Conservation (phyloP, 2,329 filamentous ascomycete species). For the Ophiosphaerella herpotricha region DNA sequence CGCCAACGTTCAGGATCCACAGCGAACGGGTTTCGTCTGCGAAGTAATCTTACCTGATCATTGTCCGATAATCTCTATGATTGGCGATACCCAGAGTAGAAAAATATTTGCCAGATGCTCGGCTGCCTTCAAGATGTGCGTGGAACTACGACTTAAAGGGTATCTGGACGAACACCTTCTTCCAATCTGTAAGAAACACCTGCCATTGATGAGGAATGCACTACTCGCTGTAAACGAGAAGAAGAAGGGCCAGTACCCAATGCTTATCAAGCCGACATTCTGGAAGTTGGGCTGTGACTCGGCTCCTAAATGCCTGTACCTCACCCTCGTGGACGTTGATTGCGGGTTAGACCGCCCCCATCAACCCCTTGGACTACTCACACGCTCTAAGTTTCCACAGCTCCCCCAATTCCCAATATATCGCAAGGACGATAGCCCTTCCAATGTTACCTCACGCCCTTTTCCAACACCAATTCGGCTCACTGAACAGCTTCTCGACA, state of each 20-base stretch:
- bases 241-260: conserved; percentile 72
- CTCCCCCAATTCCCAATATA: conserved; percentile 74
- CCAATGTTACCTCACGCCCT: conserved; percentile 59
- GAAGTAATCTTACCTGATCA: conserved; percentile 78
- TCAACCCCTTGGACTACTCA: conserved; percentile 71
- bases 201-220: conserved; percentile 87
- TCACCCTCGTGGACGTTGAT: conserved; percentile 66
- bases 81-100: conserved; percentile 66
- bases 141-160: conserved; percentile 67
- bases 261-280: conserved; percentile 76
- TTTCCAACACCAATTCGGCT: conserved; percentile 53
- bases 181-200: conserved; percentile 70
- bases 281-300: conserved; percentile 63
- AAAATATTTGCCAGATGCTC: conserved; percentile 85
- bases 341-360: conserved; percentile 63
- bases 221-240: conserved; percentile 79
- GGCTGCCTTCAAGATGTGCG: conserved; percentile 83
- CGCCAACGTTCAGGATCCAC: conserved; percentile 7
- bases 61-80: conserved; percentile 70
- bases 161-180: conserved; percentile 76
- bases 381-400: conserved; percentile 65
- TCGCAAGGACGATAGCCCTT: conserved; percentile 66
- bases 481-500: conserved; percentile 52
- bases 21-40: conserved; percentile 54
- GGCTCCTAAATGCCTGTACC: conserved; percentile 60